Evolutionary conservation across 225 moss, liverwort and hornwort species (phyloP).

Genomic region (Marchantia paleacea): DNA sequence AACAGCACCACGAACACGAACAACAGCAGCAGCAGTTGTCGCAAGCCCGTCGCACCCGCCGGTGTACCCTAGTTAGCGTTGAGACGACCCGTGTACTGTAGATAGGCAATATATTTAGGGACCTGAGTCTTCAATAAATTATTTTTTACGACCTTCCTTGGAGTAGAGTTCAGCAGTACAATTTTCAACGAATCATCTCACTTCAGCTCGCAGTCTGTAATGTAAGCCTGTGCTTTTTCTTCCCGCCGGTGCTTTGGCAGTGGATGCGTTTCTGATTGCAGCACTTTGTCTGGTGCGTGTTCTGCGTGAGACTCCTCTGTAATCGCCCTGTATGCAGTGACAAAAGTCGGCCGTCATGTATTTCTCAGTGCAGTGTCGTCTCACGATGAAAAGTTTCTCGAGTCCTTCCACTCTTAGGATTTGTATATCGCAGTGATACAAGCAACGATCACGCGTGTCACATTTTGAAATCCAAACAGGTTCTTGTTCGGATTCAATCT

Average conservation of each 20-base stretch:
- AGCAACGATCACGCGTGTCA: no score
- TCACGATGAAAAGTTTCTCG: no score
- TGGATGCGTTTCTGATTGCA: not conserved
- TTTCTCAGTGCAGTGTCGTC: no score
- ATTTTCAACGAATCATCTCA: not conserved
- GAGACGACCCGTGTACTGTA: not conserved
- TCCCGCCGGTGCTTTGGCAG: not conserved
- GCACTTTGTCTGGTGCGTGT: not conserved
- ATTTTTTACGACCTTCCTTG: not conserved
- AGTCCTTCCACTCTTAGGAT: no score
- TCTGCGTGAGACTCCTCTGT: not conserved
- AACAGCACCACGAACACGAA: constrained; percentile 28
- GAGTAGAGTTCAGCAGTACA: not conserved
- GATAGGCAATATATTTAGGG: constrained; percentile 20
- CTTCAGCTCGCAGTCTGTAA: not conserved
- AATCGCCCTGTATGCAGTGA: not conserved
- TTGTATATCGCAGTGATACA: no score
- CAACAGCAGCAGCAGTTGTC: constrained; percentile 38
- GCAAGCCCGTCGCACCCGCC: constrained; percentile 13
- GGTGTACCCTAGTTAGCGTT: constrained; percentile 14
- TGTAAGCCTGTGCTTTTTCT: no score
- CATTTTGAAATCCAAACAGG: no score
- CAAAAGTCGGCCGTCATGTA: no score
- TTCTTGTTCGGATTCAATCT: no score
- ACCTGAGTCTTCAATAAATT: not conserved